A percentile compares a stretch with the other conserved stretches of the same genome.
These are phyloP conservation scores for Cystobasidium pallidum DNA, from an alignment of 1,284 basidiomycete genomes.

Conservation along the genomic window DNA sequence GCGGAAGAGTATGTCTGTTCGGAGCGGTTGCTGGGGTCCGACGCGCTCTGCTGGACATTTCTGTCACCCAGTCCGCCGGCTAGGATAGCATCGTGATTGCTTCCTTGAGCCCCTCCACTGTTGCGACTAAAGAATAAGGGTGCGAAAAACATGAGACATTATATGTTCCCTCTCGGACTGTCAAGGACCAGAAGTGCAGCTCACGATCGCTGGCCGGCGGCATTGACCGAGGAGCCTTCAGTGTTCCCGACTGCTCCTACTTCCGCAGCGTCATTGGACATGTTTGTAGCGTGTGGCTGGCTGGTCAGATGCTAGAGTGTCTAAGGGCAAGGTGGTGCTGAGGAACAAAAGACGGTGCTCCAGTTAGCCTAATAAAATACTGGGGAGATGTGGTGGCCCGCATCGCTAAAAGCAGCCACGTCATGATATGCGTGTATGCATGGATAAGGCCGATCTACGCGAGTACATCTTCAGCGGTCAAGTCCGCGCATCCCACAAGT, in stretches of 20 bases:
- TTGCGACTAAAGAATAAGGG: too few relatives aligned
- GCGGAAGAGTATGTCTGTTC: constrained; percentile 14
- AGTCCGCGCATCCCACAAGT: too few relatives aligned
- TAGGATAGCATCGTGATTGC: constrained; percentile 23
- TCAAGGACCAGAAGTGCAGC: too few relatives aligned
- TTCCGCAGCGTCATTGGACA: constrained; percentile 21
- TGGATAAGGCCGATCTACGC: background rate
- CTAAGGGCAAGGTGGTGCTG: too few relatives aligned
- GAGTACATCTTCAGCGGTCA: too few relatives aligned
- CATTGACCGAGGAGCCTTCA: background rate
- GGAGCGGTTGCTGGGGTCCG: background rate
- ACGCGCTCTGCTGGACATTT: constrained; percentile 6
- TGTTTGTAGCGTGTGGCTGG: background rate
- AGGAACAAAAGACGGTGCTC: too few relatives aligned
- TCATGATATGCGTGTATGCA: background rate
- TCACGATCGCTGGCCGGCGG: background rate
- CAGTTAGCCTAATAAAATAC: too few relatives aligned
- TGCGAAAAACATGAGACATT: too few relatives aligned
- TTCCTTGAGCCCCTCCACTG: constrained; percentile 7
- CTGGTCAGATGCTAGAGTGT: too few relatives aligned
- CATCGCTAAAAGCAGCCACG: background rate
- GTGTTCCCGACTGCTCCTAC: constrained; percentile 12
- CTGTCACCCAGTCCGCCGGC: background rate
- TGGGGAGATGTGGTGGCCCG: background rate
- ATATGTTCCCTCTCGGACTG: too few relatives aligned